phyloP scores from a whole-genome alignment of 2,329 filamentous ascomycete species.

The Phaeomoniella chlamydospora region DNA sequence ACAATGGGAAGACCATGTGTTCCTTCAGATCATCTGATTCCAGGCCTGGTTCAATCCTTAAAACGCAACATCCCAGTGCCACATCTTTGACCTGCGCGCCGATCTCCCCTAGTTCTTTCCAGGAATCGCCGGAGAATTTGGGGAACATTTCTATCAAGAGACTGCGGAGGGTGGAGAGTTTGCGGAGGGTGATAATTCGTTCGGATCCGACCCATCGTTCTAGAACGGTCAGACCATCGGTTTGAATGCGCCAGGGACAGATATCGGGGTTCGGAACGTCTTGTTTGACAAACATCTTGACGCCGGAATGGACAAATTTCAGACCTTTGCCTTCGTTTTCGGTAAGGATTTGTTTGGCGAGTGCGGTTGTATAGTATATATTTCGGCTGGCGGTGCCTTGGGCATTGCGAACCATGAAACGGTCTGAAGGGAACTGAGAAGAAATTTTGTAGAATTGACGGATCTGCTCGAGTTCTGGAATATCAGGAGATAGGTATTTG shows the following conservation, averaged over 20 bases:
- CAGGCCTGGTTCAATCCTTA: conserved; percentile 65
- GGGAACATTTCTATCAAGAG: conserved; percentile 96
- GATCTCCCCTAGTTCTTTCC: conserved; percentile 70
- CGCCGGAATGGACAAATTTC: conserved; percentile 91
- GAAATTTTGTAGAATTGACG: conserved; percentile 76
- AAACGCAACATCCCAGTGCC: conserved; percentile 80
- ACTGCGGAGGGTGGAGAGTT: conserved; percentile 64
- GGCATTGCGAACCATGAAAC: conserved; percentile 93
- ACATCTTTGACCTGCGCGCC: conserved; percentile 68
- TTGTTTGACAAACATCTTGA: conserved; percentile 99
- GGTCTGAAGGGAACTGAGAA: conserved; percentile 68
- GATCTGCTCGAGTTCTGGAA: conserved; percentile 64
- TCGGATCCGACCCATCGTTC: conserved; percentile 76
- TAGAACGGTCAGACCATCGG: conserved; percentile 80
- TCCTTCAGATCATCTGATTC: conserved; percentile 50
- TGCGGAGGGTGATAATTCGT: conserved; percentile 59
- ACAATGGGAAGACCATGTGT: conserved; percentile 77
- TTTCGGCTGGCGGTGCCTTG: conserved; percentile 78
- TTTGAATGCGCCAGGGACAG: conserved; percentile 90
- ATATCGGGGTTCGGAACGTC: conserved; percentile 76
- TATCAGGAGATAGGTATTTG: conserved; percentile 59
- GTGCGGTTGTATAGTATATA: conserved; percentile 84
- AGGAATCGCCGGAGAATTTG: conserved; percentile 61
- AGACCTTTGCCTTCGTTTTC: conserved; percentile 83
- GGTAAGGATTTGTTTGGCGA: conserved; percentile 71